A percentile compares a stretch with the other conserved stretches of the same genome.
These are phyloP conservation scores for Tylopilus sp. DNA, from an alignment of 768 basidiomycete species.

Conservation along the genomic window DNA sequence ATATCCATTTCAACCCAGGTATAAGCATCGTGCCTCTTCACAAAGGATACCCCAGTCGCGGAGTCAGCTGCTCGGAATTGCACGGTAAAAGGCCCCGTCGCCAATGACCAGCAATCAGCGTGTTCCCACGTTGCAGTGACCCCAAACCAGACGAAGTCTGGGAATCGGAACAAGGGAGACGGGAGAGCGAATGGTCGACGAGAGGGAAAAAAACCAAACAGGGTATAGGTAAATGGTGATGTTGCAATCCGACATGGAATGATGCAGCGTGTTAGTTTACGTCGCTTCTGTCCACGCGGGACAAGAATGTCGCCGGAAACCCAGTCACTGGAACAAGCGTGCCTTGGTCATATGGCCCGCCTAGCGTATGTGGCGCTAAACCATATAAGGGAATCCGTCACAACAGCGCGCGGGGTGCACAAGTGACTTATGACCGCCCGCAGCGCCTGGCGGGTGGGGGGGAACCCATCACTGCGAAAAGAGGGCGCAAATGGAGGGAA, in stretches of 20 bases:
- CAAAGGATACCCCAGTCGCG: slow-evolving; percentile 1
- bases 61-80: slow-evolving; percentile 2
- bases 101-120: slow-evolving; percentile 1
- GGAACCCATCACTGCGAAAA: slow-evolving; percentile 3
- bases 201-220: background rate
- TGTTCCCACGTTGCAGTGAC: background rate
- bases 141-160: background rate
- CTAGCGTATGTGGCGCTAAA: slow-evolving; percentile 9
- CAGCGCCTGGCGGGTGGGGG: slow-evolving; percentile 4
- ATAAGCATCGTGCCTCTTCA: background rate
- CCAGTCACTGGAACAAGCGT: slow-evolving; percentile 5
- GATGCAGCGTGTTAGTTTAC: slow-evolving; percentile 26
- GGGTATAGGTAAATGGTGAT: slow-evolving; percentile 12
- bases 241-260: slow-evolving; percentile 12
- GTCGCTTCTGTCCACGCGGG: slow-evolving; percentile 17
- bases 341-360: background rate
- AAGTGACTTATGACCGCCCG: slow-evolving; percentile 4
- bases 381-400: slow-evolving; percentile 2
- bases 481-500: slow-evolving; percentile 15
- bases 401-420: slow-evolving; percentile 13
- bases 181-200: background rate
- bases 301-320: slow-evolving; percentile 8
- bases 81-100: background rate
- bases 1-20: background rate
- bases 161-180: background rate